phyloP scores from a whole-genome alignment of 345 rosid species.

The Triadica sebifera region DNA sequence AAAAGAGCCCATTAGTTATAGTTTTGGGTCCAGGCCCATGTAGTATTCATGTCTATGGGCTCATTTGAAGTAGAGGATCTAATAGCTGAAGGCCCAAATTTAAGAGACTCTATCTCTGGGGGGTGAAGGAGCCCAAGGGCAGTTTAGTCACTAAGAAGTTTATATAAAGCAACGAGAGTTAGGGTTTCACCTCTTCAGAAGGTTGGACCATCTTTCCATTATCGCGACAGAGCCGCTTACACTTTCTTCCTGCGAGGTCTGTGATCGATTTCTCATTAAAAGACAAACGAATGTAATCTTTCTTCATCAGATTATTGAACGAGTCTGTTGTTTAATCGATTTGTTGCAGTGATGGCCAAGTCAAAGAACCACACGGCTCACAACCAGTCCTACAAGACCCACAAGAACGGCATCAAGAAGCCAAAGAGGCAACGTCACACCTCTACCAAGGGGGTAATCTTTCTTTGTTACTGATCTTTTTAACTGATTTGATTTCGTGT shows the following conservation, averaged over 20 bases:
- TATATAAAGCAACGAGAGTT: conserved; percentile 6
- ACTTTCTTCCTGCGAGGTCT: not conserved
- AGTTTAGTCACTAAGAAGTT: not conserved
- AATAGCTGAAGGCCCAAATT: too few relatives aligned
- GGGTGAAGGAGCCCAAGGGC: not conserved
- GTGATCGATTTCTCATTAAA: not conserved
- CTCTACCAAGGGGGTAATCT: conserved; percentile 86
- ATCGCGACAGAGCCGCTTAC: not conserved
- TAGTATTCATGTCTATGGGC: too few relatives aligned
- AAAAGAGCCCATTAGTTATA: too few relatives aligned
- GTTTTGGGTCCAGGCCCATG: too few relatives aligned
- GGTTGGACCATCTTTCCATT: not conserved
- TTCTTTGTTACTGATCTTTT: not conserved
- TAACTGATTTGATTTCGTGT: not conserved
- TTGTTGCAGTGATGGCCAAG: conserved; percentile 78
- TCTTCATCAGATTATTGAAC: not conserved
- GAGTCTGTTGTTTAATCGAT: not conserved
- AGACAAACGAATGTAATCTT: not conserved
- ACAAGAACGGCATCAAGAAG: conserved; percentile 97
- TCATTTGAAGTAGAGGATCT: too few relatives aligned
- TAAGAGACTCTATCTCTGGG: too few relatives aligned
- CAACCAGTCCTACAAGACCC: conserved; percentile 97
- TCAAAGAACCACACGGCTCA: conserved; percentile 99
- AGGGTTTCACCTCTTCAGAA: conserved; percentile 13
- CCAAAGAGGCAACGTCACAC: conserved; percentile 89